Base-by-base conservation (phyloP, 371 early-diverging fungal genomes). In the Mortierella sp. region DNA sequence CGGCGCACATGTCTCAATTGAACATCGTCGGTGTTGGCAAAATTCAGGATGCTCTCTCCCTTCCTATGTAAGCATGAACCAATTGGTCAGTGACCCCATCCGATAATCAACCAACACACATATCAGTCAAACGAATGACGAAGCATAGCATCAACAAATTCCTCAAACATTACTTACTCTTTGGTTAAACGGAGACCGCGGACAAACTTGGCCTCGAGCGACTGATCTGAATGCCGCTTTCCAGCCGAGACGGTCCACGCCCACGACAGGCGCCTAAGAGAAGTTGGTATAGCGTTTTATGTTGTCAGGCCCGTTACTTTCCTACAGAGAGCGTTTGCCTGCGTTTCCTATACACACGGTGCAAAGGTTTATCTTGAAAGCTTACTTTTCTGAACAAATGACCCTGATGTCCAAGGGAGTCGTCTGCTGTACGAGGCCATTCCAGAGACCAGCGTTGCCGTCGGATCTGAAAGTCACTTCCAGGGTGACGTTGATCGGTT, bases 361-460 rank as follows among this genome's bases (percentile, higher is more conserved):
- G 21, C 37, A 67, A 67, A 67, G 21, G 13, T 13, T 44, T 11
- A 4, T 11, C 8, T 5, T 19, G 34, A 44, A 44, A 8, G 11
- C 71, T 24, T 74, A 85, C 85, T 74, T 81, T 61, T 85, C 85
- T 14, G 85, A 71, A 0, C 78, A 78, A 57, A 81, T 74, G 54
- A 78, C 74, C 21, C 78, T 77, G 48, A 85, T 78, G n/a, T 81
- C 80, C 78, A 85, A 44, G 2, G 85, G 85, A 0, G 76, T 78
- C 9, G 70, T 71, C 34, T 69, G 69, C 21, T 81, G 71, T 1
- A 76, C 78, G 6, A 85, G 72, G 4, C 75, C 78, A 46, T 85
- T 85, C 85, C 85, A 85, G 50, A 85, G 75, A 13, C 79, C 76
- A n/a, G 81, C 75, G 5, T 78, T 81, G 8, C 73, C 79, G 34